Conservation (phyloP, 208 protist species). For the Tritrichomonas foetus region DNA sequence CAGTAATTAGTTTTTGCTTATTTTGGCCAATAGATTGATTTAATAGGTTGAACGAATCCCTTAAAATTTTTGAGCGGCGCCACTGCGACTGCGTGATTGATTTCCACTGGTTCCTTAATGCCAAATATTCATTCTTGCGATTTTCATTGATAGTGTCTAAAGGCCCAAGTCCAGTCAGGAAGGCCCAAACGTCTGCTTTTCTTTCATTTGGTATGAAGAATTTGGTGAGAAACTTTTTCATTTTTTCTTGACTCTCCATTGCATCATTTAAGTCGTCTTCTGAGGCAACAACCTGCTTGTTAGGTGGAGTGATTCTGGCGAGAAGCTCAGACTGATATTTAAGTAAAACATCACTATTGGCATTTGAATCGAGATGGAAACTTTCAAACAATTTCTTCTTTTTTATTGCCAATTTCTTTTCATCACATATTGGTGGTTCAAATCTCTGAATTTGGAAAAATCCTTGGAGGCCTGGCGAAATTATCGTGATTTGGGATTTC, state of each 20-base stretch:
- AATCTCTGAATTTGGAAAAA: background rate
- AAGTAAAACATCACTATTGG: background rate
- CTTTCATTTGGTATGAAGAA: background rate
- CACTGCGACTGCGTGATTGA: background rate
- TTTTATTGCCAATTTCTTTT: background rate
- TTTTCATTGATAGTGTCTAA: background rate
- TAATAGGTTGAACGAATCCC: background rate
- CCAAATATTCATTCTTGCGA: background rate
- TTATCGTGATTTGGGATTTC: background rate
- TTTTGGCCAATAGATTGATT: background rate
- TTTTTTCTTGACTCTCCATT: background rate
- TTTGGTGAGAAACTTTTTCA: background rate
- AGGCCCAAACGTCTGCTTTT: background rate
- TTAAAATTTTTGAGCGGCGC: background rate
- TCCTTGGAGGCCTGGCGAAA: background rate
- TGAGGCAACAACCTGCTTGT: background rate
- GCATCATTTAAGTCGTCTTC: background rate
- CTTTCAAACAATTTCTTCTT: background rate
- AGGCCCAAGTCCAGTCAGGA: background rate
- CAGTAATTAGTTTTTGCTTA: background rate
- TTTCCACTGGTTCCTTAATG: background rate
- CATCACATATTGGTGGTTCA: background rate
- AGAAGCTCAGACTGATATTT: background rate
- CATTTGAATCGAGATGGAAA: background rate
- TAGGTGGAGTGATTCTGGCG: background rate